Evolutionary conservation across 805 yeast species (phyloP).

Genomic region (fission yeast (Schizosaccharomyces pombe)): ASM294v3 CU329670.1:1870501-1871000

Average conservation of each 20-base stretch:
- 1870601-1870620: conserved; percentile 65
- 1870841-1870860: conserved; percentile 80
- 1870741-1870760: not conserved
- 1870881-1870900: conserved; percentile 13
- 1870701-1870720: conserved; percentile 40
- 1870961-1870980: no score
- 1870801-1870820: conserved; percentile 23
- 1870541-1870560: conserved; percentile 78
- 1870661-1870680: conserved; percentile 32
- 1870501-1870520: conserved; percentile 90
- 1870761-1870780: not conserved
- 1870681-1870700: conserved; percentile 29
- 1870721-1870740: conserved; percentile 34
- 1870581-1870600: conserved; percentile 77
- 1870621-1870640: conserved; percentile 36
- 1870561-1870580: conserved; percentile 89
- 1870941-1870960: no score
- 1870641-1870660: conserved; percentile 46
- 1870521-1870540: conserved; percentile 98
- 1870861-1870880: conserved; percentile 26
- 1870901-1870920: conserved; percentile 6
- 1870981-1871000: no score
- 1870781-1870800: conserved; percentile 6
- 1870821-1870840: conserved; percentile 44
- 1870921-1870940: conserved; percentile 16